These are phyloP conservation scores for Dictyostelium citrinum DNA, from an alignment of 78 protist species.

Conservation along the genomic window DNA sequence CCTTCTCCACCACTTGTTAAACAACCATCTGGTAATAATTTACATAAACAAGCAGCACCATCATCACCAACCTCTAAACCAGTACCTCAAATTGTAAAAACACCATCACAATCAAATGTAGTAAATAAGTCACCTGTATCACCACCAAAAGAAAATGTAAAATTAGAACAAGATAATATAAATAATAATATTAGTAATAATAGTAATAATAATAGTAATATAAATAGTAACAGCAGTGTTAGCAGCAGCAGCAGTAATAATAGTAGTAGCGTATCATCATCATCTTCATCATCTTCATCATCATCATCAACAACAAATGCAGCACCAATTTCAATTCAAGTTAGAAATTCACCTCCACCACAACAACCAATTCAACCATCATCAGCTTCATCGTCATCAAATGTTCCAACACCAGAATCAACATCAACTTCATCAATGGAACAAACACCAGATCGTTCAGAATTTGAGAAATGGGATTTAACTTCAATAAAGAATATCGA, in stretches of 20 bases:
- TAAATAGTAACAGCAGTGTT: not conserved
- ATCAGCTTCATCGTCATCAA: not conserved
- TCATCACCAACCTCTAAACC: not conserved
- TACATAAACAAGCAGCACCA: not conserved
- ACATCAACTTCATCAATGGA: not conserved
- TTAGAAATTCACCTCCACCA: constrained; percentile 41
- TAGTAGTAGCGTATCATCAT: not conserved
- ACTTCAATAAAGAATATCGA: constrained; percentile 14
- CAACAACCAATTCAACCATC: constrained; percentile 40
- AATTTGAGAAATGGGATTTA: constrained; percentile 65
- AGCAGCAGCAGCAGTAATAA: not conserved
- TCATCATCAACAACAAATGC: not conserved
- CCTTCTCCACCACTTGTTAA: not conserved
- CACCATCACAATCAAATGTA: not conserved
- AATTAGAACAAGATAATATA: not conserved
- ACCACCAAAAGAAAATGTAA: not conserved
- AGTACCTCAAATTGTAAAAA: not conserved
- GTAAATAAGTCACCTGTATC: constrained; percentile 4
- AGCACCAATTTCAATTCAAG: constrained; percentile 50
- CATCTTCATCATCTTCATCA: not conserved
- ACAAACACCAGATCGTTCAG: constrained; percentile 30
- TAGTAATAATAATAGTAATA: not conserved
- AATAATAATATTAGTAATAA: not conserved
- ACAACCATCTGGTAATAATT: constrained; percentile 41
- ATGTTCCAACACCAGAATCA: constrained; percentile 19